These are phyloP conservation scores for Termitomyces sp. DNA, from an alignment of 768 basidiomycete species.

Conservation along the genomic window DNA sequence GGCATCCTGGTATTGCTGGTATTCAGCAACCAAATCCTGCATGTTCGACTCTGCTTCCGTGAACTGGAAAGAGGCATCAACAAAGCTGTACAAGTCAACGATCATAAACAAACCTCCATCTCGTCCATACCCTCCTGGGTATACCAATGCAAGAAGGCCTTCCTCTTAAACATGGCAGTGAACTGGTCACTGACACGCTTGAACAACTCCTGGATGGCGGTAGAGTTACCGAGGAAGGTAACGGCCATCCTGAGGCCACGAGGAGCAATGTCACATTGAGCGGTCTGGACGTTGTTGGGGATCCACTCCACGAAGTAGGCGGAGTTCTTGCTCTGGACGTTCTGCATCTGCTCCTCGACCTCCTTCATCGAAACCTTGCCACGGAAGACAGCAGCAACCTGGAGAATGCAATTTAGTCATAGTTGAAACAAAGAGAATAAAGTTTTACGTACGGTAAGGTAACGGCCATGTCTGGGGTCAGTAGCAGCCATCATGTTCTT, in stretches of 20 bases:
- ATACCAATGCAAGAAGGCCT: slow-evolving; percentile 99
- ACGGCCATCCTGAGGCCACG: slow-evolving; percentile 95
- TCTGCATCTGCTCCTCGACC: slow-evolving; percentile 98
- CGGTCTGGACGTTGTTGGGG: slow-evolving; percentile 96
- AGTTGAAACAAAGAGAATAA: background rate
- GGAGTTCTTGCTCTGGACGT: slow-evolving; percentile 95
- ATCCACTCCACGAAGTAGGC: slow-evolving; percentile 99
- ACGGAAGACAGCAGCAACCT: slow-evolving; percentile 96
- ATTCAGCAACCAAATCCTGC: slow-evolving; percentile 98
- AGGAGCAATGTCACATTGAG: slow-evolving; percentile 97
- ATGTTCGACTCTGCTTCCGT: slow-evolving; percentile 99
- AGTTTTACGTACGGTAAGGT: slow-evolving; percentile 70
- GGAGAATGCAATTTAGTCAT: background rate
- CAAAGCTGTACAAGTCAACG: background rate
- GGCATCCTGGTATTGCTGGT: slow-evolving; percentile 94
- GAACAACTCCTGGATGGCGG: slow-evolving; percentile 97
- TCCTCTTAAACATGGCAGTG: slow-evolving; percentile 98
- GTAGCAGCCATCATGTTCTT: slow-evolving; percentile 99
- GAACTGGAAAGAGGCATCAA: slow-evolving; percentile 43
- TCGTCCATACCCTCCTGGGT: slow-evolving; percentile 99
- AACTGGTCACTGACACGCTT: slow-evolving; percentile 98
- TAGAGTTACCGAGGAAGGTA: slow-evolving; percentile 97
- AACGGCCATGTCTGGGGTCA: slow-evolving; percentile 94
- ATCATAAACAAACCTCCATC: slow-evolving; percentile 61
- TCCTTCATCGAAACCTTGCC: slow-evolving; percentile 99